Percentiles rank a stretch among this genome's conserved stretches.
phyloP scores from a whole-genome alignment of 768 basidiomycete genomes.

The Mycena pura region DNA sequence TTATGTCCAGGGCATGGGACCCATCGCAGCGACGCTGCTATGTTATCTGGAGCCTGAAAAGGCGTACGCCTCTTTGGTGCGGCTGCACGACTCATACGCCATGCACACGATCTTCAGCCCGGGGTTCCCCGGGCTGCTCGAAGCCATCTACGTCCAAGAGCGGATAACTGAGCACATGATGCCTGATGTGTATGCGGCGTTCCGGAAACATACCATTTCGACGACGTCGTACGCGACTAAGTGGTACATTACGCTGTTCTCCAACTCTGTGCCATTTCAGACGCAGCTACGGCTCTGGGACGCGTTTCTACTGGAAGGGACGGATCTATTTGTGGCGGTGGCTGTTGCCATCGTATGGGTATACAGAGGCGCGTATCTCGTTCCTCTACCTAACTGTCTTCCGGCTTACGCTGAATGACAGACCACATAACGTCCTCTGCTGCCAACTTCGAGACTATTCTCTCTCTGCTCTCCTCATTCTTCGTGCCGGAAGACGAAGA shows the following conservation, averaged over 20 bases:
- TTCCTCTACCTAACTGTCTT: not conserved
- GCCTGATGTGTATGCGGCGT: constrained; percentile 87
- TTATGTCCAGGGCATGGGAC: constrained; percentile 99
- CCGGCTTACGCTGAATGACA: constrained; percentile 36
- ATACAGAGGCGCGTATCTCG: constrained; percentile 70
- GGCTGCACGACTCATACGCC: constrained; percentile 87
- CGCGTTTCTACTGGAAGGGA: constrained; percentile 88
- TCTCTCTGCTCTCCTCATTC: constrained; percentile 91
- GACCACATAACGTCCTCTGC: constrained; percentile 82
- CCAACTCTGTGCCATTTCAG: constrained; percentile 95
- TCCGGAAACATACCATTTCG: constrained; percentile 88
- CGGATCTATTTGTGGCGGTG: constrained; percentile 85
- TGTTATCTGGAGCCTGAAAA: constrained; percentile 94
- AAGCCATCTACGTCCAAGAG: constrained; percentile 96
- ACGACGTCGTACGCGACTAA: constrained; percentile 97
- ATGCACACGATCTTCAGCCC: constrained; percentile 91
- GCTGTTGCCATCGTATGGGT: constrained; percentile 92
- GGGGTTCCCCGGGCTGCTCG: constrained; percentile 94
- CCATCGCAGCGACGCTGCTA: constrained; percentile 92
- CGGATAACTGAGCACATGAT: constrained; percentile 85
- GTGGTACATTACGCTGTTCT: constrained; percentile 99
- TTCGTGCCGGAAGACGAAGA: constrained; percentile 95
- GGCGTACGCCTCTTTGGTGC: constrained; percentile 82
- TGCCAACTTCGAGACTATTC: constrained; percentile 90
- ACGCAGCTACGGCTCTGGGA: constrained; percentile 96